Conservation (phyloP, 1,284 basidiomycete species). For the Rugosomyces carneus region DNA sequence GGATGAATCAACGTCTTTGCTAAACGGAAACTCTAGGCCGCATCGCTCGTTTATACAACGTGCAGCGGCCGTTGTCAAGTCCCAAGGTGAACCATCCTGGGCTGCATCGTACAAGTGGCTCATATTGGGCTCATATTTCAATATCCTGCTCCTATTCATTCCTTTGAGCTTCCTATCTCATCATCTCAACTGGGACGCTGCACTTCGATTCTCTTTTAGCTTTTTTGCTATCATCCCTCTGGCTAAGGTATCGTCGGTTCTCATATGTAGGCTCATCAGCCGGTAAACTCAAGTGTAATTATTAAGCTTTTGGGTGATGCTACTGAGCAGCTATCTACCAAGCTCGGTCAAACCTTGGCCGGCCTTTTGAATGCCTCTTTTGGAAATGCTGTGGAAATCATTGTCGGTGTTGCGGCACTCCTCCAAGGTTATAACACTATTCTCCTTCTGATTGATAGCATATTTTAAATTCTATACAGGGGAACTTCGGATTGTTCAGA, state of each 20-base stretch:
- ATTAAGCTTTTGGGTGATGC: constrained; percentile 74
- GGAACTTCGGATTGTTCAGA: constrained; percentile 83
- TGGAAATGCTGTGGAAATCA: constrained; percentile 79
- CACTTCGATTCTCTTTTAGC: constrained; percentile 74
- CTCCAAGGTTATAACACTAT: constrained; percentile 52
- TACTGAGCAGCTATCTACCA: constrained; percentile 80
- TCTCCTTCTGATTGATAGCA: background rate
- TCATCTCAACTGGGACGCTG: constrained; percentile 70
- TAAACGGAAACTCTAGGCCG: constrained; percentile 22
- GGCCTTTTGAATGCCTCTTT: constrained; percentile 85
- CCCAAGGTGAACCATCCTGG: constrained; percentile 59
- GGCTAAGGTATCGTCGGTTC: constrained; percentile 46
- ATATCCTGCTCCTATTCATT: constrained; percentile 72
- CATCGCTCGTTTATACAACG: constrained; percentile 30
- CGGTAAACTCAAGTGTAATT: constrained; percentile 6
- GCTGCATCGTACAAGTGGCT: constrained; percentile 60
- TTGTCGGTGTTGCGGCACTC: constrained; percentile 83
- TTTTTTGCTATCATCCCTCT: constrained; percentile 88
- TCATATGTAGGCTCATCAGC: background rate
- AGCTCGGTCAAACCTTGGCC: constrained; percentile 77
- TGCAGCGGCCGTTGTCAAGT: constrained; percentile 40
- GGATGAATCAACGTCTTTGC: constrained; percentile 39
- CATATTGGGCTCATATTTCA: constrained; percentile 68
- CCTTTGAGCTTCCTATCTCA: constrained; percentile 67
- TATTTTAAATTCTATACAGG: constrained; percentile 31